Evolutionary conservation across 192 early-diverging fungal genomes (phyloP).

Genomic region (Pilobolus umbonatus): DNA sequence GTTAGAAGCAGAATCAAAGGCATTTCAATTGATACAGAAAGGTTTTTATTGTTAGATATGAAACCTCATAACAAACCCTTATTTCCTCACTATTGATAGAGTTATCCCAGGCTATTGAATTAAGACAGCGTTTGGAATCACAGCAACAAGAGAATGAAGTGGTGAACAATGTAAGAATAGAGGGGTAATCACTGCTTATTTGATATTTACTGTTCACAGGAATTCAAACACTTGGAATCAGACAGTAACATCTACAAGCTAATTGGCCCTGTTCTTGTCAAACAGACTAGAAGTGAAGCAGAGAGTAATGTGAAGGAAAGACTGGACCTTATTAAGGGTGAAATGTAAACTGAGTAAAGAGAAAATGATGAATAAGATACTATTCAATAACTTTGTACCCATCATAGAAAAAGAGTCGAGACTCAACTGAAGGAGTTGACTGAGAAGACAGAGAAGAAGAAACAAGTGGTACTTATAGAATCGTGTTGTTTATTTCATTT

Average conservation of each 20-base stretch:
- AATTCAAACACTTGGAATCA: conserved; percentile 80
- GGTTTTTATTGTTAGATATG: no score
- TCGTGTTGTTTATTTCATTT: not conserved
- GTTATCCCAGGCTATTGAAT: conserved; percentile 64
- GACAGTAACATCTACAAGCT: conserved; percentile 91
- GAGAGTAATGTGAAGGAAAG: conserved; percentile 88
- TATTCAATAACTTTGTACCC: not conserved
- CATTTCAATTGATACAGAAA: conserved; percentile 69
- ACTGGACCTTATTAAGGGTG: conserved; percentile 80
- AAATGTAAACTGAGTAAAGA: conserved; percentile 63
- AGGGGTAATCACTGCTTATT: not conserved
- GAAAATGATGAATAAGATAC: not conserved
- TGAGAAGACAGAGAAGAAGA: conserved; percentile 81
- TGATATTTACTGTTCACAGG: conserved; percentile 40
- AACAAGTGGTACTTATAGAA: conserved; percentile 52
- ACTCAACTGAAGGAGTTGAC: conserved; percentile 72
- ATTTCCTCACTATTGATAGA: conserved; percentile 45
- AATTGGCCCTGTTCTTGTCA: conserved; percentile 92
- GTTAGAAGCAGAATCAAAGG: conserved; percentile 67
- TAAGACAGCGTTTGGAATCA: conserved; percentile 83
- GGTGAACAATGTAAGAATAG: conserved; percentile 66
- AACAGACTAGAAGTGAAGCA: conserved; percentile 87
- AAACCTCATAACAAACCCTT: not conserved
- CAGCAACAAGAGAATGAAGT: conserved; percentile 95
- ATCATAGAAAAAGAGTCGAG: conserved; percentile 76